These are phyloP conservation scores for Chenopodium quinoa DNA, from an alignment of 148 eudicot species.

Conservation along the genomic window DNA sequence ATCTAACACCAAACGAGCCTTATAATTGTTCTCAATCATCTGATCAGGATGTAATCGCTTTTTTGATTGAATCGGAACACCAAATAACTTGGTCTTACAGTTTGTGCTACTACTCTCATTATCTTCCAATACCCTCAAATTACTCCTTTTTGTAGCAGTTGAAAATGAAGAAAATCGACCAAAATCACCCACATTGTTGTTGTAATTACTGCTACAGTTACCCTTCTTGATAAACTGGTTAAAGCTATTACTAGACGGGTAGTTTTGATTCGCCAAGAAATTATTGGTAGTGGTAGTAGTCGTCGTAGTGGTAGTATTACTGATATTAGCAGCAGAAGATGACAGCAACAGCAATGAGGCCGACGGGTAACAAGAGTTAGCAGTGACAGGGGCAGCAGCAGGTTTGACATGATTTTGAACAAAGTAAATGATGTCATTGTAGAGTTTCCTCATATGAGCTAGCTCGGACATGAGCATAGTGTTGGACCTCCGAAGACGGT, in stretches of 20 bases:
- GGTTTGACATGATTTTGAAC: conserved; percentile 93
- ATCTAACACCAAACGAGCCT: conserved; percentile 59
- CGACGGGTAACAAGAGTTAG: neutral
- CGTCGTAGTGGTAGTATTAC: neutral
- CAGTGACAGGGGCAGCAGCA: conserved; percentile 37
- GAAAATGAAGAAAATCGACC: neutral
- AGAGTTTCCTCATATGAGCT: conserved; percentile 78
- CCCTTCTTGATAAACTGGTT: conserved; percentile 24
- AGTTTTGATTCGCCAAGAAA: too few relatives aligned
- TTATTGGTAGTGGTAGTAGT: neutral
- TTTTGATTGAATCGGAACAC: conserved; percentile 64
- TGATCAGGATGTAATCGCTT: conserved; percentile 69
- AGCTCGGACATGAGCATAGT: conserved; percentile 70
- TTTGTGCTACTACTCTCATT: neutral
- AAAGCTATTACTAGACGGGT: neutral
- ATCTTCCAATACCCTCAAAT: conserved; percentile 23
- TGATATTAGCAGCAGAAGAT: neutral
- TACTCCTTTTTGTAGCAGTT: neutral
- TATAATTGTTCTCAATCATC: conserved; percentile 32
- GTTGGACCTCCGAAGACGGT: conserved; percentile 68
- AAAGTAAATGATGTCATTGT: conserved; percentile 83
- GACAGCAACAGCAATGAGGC: neutral
- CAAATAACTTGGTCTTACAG: conserved; percentile 58
- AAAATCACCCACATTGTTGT: neutral
- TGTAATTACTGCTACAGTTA: neutral